Conservation (phyloP, 495 filamentous ascomycete species). For the Penicillium paxilli region DNA sequence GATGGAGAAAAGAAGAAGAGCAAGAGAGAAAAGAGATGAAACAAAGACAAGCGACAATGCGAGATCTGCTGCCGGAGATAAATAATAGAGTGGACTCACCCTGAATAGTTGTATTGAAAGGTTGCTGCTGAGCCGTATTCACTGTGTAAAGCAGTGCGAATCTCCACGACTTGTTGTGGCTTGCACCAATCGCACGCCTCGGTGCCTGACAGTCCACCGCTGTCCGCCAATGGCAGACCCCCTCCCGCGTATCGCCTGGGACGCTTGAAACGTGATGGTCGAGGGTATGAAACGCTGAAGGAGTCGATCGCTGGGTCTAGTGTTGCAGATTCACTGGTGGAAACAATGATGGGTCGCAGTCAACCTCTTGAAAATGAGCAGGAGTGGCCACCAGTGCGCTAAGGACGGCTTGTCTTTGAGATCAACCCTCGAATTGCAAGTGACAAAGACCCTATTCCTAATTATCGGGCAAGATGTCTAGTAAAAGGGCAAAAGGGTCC, state of each 20-base stretch:
- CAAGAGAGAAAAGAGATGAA: neutral
- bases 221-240: conserved; percentile 28
- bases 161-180: conserved; percentile 7
- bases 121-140: neutral
- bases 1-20: neutral
- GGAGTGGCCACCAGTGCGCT: conserved; percentile 9
- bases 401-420: neutral
- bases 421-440: too few species aligned
- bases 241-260: conserved; percentile 7
- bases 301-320: conserved; percentile 17
- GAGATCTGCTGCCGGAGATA: neutral
- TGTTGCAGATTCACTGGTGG: conserved; percentile 21
- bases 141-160: neutral
- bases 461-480: neutral
- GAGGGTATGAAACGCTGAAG: conserved; percentile 34
- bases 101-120: conserved; percentile 1
- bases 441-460: neutral
- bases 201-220: conserved; percentile 11
- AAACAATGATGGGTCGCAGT: neutral
- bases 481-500: conserved; percentile 4
- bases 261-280: conserved; percentile 35
- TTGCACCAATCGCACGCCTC: conserved; percentile 17
- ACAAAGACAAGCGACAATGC: neutral
- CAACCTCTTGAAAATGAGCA: conserved; percentile 5
- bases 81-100: conserved; percentile 8